A percentile compares a stretch with the other conserved stretches of the same genome.
Evolutionary conservation across 257 asterid species (phyloP).

Genomic region (Capsicum pubescens): DNA sequence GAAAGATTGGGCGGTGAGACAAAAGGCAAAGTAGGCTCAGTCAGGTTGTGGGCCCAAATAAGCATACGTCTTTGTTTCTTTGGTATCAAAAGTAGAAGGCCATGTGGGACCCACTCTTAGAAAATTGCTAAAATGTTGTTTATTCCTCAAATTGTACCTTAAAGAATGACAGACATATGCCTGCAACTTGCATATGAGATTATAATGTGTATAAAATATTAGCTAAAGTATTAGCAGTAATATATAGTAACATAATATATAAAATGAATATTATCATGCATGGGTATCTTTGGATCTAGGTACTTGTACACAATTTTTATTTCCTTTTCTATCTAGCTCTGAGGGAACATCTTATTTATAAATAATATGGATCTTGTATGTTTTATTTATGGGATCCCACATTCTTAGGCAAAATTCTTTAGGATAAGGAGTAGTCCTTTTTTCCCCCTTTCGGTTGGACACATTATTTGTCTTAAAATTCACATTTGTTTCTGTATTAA

Average conservation of each 20-base stretch:
- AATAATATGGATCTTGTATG: not conserved
- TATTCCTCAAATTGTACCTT: conserved; percentile 25
- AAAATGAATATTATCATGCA: not conserved
- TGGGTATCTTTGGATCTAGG: conserved; percentile 22
- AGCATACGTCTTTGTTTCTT: conserved; percentile 44
- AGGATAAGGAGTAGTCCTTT: not conserved
- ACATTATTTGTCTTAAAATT: not conserved
- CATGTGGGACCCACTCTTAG: conserved; percentile 37
- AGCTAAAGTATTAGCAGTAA: not conserved
- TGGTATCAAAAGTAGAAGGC: conserved; percentile 29
- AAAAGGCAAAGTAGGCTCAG: conserved; percentile 39
- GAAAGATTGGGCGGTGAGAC: conserved; percentile 36
- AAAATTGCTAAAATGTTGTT: not conserved
- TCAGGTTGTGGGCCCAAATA: conserved; percentile 52
- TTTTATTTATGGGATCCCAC: not conserved
- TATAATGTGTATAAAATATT: conserved; percentile 30
- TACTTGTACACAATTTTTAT: not conserved
- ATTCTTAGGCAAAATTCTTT: not conserved
- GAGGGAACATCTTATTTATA: not conserved
- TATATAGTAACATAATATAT: not conserved
- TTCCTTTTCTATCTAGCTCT: not conserved
- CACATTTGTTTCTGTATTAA: not conserved
- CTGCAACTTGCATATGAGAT: conserved; percentile 25
- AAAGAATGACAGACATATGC: conserved; percentile 25
- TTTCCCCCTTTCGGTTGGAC: not conserved